A percentile compares a stretch with the other conserved stretches of the same genome.
Evolutionary conservation across 257 asterid genomes (phyloP).

Genomic region (Solanum ahanhuiri): DNA sequence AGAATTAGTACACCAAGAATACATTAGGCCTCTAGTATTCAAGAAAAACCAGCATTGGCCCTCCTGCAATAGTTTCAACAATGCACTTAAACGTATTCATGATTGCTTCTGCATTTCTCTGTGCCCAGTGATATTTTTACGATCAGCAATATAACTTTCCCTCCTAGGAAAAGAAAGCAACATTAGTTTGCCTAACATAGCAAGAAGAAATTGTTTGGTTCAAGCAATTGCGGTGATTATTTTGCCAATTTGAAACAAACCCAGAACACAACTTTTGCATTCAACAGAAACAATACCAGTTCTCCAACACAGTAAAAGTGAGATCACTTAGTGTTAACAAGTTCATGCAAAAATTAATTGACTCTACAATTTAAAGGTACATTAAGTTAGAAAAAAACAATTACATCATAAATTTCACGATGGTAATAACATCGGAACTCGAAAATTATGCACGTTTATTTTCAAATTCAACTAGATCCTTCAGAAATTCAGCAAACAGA

Average conservation of each 20-base stretch:
- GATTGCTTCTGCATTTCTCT: background rate
- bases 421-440: background rate
- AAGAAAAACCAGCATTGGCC: background rate
- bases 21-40: background rate
- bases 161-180: background rate
- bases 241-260: background rate
- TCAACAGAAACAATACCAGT: background rate
- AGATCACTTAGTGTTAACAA: background rate
- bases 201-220: background rate
- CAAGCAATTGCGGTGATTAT: background rate
- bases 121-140: background rate
- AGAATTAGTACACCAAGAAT: background rate
- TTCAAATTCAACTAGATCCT: background rate
- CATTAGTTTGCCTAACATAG: background rate
- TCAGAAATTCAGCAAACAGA: background rate
- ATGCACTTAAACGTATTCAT: background rate
- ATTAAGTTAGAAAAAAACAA: background rate
- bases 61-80: background rate
- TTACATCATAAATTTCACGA: background rate
- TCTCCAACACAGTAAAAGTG: background rate
- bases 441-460: background rate
- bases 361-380: background rate
- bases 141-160: background rate
- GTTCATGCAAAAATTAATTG: background rate
- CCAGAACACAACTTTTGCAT: background rate